These are phyloP conservation scores for Azolla pinnata DNA, from an alignment of 75 land plant species.

Conservation along the genomic window DNA sequence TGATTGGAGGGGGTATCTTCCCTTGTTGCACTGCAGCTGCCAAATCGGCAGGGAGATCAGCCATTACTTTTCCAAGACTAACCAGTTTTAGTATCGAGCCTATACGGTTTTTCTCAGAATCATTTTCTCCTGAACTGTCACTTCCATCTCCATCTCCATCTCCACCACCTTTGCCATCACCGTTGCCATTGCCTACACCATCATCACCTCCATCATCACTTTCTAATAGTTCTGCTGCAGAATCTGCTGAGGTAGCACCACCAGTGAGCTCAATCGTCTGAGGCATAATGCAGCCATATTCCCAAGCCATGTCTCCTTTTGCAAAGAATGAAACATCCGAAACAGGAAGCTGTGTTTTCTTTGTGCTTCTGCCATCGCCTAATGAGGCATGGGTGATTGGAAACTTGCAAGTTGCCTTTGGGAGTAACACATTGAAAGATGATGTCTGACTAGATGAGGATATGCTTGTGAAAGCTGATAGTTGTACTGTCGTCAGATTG, in stretches of 20 bases:
- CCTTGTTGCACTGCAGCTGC: conserved; percentile 62
- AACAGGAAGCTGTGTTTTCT: background rate
- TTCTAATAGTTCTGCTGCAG: background rate
- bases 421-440: too few relatives aligned
- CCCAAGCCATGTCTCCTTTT: background rate
- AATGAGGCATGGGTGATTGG: background rate
- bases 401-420: background rate
- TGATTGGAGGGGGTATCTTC: conserved; percentile 43
- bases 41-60: conserved; percentile 57
- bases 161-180: conserved; percentile 19
- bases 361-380: background rate
- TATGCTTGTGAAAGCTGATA: background rate
- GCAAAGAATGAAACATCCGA: background rate
- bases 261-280: background rate
- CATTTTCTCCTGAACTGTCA: conserved; percentile 20
- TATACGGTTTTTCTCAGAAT: conserved; percentile 30
- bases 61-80: conserved; percentile 43
- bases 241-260: conserved; percentile 3
- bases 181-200: conserved; percentile 15
- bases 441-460: background rate
- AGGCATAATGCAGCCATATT: background rate
- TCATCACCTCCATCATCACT: conserved; percentile 19
- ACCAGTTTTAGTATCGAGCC: conserved; percentile 52
- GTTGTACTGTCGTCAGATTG: conserved; percentile 5
- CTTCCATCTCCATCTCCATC: conserved; percentile 33